Base-by-base conservation (phyloP, 331 rosid genomes). In the Pyracantha coccinea region DNA sequence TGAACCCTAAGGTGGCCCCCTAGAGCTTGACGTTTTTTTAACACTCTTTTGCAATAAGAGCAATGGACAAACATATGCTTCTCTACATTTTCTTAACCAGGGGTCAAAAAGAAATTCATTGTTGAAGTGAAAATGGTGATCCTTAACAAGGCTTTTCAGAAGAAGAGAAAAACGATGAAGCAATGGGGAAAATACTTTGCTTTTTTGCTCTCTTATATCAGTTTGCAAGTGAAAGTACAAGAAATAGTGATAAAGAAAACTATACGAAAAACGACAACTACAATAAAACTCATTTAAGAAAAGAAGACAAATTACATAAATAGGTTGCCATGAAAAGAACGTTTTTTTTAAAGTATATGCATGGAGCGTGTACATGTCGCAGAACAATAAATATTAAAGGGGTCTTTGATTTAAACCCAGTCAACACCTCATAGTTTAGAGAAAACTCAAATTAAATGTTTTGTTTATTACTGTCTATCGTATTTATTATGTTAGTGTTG, bases 31-130 rank as follows among this genome's bases (percentile, higher is more conserved):
- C 32, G 32, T 23, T 16, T 80, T n/a, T 28, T 21, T 17, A 74
- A 65, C 16, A 54, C 75, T 57, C 6, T 78, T 20, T 35, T 31
- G 33, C 76, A 74, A 74, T 17, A 62, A 8, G 10, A 35, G 64
- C 85, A 72, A 12, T 2, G 44, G 11, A 20, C 19, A 13, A 11
- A 35, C 21, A 2, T 15, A 44, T 60, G 70, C 32, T 44, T 59
- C 61, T 28, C 58, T 65, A 5, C 31, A 33, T 41, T 75, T 44
- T 20, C 58, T 52, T 12, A 66, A 3, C 67, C 24, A 10, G 66
- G 67, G 66, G 63, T 61, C 13, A 72, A 45, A 65, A 62, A 60
- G 8, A 62, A 58, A 79, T 73, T 79, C 85, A 80, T 80, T 2
- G 35, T 77, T 63, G 6, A 53, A 64, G 60, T 35, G 50, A 53